Conservation (phyloP, 208 protist species). For the Trypanosoma brucei region DNA sequence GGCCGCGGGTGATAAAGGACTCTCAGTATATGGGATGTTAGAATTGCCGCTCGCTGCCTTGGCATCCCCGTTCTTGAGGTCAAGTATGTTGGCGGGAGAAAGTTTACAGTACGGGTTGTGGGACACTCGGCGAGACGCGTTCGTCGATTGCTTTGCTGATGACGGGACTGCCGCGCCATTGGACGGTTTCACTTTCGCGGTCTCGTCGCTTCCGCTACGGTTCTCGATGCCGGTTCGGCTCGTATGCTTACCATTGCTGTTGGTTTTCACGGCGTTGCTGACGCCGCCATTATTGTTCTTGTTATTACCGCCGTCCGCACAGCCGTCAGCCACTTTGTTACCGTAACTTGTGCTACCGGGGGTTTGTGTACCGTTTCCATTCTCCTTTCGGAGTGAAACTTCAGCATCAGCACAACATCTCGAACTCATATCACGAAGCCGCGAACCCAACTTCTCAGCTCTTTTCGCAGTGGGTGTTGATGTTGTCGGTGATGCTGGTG, state of each 20-base stretch:
- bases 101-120: not conserved
- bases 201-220: not conserved
- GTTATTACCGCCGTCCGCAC: not conserved
- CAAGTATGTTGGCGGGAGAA: not conserved
- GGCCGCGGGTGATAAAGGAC: not conserved
- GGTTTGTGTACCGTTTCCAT: too few relatives aligned
- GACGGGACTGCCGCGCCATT: too few relatives aligned
- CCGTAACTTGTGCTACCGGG: slow-evolving; percentile 15
- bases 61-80: not conserved
- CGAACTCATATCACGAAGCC: too few relatives aligned
- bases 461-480: not conserved
- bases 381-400: too few relatives aligned
- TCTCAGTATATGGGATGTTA: not conserved
- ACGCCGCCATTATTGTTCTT: slow-evolving; percentile 2
- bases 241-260: not conserved
- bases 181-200: not conserved
- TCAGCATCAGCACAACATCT: too few relatives aligned
- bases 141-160: too few relatives aligned
- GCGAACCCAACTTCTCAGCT: too few relatives aligned
- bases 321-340: not conserved
- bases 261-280: slow-evolving; percentile 1
- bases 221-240: not conserved
- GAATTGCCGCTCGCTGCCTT: not conserved
- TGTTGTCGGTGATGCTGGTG: slow-evolving; percentile 10
- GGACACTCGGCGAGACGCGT: not conserved